Conservation (phyloP, 306 rosid genomes). For the Cucurbita maxima region DNA sequence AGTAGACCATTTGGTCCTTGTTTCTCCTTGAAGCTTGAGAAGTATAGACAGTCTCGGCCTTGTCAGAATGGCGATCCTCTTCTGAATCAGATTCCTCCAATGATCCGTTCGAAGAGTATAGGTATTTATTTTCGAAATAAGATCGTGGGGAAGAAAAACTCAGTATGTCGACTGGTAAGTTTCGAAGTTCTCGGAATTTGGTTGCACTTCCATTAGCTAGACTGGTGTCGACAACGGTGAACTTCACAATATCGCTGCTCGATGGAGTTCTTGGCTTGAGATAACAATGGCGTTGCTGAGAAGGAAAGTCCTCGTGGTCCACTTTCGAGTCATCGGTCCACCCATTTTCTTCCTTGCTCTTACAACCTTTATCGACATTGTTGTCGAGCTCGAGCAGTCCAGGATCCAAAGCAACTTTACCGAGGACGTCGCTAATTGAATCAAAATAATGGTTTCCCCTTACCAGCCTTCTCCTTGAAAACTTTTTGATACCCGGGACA, state of each 20-base stretch:
- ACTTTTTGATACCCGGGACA: slow-evolving; percentile 73
- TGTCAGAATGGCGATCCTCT: background rate
- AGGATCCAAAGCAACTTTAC: slow-evolving; percentile 75
- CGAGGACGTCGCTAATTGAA: slow-evolving; percentile 61
- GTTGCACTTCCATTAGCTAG: slow-evolving; percentile 25
- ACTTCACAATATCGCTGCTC: slow-evolving; percentile 34
- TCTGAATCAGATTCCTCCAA: slow-evolving; percentile 27
- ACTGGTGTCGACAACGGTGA: slow-evolving; percentile 86
- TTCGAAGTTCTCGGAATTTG: slow-evolving; percentile 56
- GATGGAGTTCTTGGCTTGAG: slow-evolving; percentile 72
- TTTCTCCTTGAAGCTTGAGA: background rate
- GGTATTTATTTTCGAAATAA: slow-evolving; percentile 17
- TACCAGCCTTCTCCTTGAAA: slow-evolving; percentile 51
- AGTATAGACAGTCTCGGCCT: background rate
- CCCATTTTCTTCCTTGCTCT: slow-evolving; percentile 22
- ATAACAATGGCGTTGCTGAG: slow-evolving; percentile 61
- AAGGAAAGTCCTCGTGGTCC: slow-evolving; percentile 23
- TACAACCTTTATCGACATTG: slow-evolving; percentile 32
- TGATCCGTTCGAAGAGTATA: background rate
- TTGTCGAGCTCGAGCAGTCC: slow-evolving; percentile 60
- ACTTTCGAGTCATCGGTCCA: background rate
- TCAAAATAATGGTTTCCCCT: slow-evolving; percentile 75
- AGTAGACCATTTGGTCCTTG: background rate
- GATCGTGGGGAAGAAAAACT: slow-evolving; percentile 17
- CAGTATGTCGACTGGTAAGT: slow-evolving; percentile 37